These are phyloP conservation scores for Eutrema japonicum DNA, from an alignment of 345 rosid species.

Conservation along the genomic window DNA sequence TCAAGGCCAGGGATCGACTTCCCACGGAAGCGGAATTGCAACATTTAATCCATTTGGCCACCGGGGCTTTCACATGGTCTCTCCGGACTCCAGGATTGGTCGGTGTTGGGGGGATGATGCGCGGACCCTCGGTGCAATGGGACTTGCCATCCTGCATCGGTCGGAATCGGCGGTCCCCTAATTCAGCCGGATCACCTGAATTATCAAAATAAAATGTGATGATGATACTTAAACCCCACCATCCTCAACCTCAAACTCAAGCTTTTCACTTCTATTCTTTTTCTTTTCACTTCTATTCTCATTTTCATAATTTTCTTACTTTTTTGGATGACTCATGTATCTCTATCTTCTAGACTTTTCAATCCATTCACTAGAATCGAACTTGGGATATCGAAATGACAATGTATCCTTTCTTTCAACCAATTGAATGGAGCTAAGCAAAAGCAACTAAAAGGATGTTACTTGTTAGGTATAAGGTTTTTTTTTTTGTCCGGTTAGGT, in stretches of 20 bases:
- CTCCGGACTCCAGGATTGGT: too few relatives aligned
- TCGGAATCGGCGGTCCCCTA: too few relatives aligned
- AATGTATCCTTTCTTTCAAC: conserved; percentile 18
- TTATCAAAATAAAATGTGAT: too few relatives aligned
- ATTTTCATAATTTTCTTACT: conserved; percentile 24
- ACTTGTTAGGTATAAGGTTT: conserved; percentile 43
- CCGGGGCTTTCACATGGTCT: too few relatives aligned
- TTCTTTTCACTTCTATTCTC: conserved; percentile 31
- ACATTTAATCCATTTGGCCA: too few relatives aligned
- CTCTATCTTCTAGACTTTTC: conserved; percentile 31
- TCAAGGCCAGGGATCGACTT: too few relatives aligned
- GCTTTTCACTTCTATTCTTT: conserved; percentile 21
- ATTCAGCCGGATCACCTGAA: too few relatives aligned
- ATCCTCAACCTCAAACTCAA: neutral
- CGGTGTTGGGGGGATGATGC: too few relatives aligned
- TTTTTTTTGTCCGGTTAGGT: conserved; percentile 18
- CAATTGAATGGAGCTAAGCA: conserved; percentile 15
- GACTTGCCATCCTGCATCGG: too few relatives aligned
- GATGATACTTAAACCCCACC: conserved; percentile 34
- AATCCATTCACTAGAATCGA: conserved; percentile 14
- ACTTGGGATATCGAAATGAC: conserved; percentile 28
- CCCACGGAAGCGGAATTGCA: too few relatives aligned
- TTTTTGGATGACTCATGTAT: conserved; percentile 30
- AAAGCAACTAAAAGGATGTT: conserved; percentile 20
- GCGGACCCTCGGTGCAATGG: too few relatives aligned